Conservation (phyloP, 164 flowering plant genomes). For the Dillenia suffruticosa region DNA sequence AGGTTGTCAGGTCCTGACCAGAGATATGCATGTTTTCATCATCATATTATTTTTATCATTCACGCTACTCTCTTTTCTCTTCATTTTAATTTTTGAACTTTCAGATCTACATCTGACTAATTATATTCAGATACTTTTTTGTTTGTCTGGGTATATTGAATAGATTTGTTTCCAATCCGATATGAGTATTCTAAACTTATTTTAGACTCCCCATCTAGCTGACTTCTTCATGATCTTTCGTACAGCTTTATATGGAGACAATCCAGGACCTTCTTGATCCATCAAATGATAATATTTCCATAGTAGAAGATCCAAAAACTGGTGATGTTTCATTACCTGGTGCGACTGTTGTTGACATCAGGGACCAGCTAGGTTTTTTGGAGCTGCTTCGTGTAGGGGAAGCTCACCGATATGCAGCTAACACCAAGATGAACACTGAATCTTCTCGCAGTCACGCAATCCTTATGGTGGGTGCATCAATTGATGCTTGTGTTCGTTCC, state of each 20-base stretch:
- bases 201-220: too few relatives aligned
- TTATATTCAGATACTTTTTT: too few relatives aligned
- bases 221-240: constrained; percentile 1
- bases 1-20: constrained; percentile 43
- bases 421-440: constrained; percentile 90
- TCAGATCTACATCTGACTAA: too few relatives aligned
- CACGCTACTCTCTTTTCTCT: too few relatives aligned
- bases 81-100: too few relatives aligned
- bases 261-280: constrained; percentile 97
- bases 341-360: constrained; percentile 69
- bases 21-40: too few relatives aligned
- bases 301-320: constrained; percentile 88
- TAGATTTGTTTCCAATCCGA: too few relatives aligned
- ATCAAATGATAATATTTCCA: constrained; percentile 75
- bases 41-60: too few relatives aligned
- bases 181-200: too few relatives aligned
- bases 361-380: constrained; percentile 76
- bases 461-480: constrained; percentile 55
- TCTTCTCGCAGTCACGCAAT: constrained; percentile 98
- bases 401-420: constrained; percentile 93
- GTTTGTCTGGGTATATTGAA: too few relatives aligned
- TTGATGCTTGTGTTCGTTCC: background rate
- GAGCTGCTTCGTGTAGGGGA: constrained; percentile 84
- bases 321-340: constrained; percentile 98
- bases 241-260: constrained; percentile 98